Percentiles rank a stretch among this genome's conserved stretches.
These are phyloP conservation scores for Rubus idaeus DNA, from an alignment of 306 rosid species.

Conservation along the genomic window DNA sequence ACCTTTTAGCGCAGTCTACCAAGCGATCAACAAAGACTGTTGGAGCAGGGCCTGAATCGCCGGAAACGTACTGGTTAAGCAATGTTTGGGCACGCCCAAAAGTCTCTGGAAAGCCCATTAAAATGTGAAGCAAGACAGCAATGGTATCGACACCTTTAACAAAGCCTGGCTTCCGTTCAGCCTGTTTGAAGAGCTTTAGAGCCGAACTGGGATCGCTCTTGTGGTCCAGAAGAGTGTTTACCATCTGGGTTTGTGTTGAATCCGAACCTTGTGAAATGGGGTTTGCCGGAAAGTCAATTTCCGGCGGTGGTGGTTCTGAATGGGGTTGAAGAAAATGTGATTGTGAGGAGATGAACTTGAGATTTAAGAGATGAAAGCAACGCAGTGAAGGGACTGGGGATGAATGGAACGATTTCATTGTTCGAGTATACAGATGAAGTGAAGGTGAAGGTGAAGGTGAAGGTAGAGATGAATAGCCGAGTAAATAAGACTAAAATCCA, in stretches of 20 bases:
- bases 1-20: conserved; percentile 43
- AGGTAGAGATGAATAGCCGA: too few relatives aligned
- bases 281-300: not conserved
- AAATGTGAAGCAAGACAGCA: conserved; percentile 59
- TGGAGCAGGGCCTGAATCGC: conserved; percentile 38
- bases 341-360: not conserved
- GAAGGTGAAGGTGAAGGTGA: too few relatives aligned
- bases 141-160: conserved; percentile 38
- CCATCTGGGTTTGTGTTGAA: conserved; percentile 13
- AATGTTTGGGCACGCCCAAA: conserved; percentile 15
- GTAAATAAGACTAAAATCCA: too few relatives aligned
- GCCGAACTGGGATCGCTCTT: conserved; percentile 48
- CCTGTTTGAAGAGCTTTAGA: conserved; percentile 39
- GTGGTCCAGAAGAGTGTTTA: conserved; percentile 46
- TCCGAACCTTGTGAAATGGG: not conserved
- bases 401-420: not conserved
- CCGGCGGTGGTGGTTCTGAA: not conserved
- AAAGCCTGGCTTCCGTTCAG: conserved; percentile 35
- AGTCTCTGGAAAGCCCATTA: conserved; percentile 30
- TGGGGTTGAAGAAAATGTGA: not conserved
- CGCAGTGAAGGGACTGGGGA: not conserved
- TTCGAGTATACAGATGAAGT: too few relatives aligned
- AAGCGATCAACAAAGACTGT: conserved; percentile 36
- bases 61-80: conserved; percentile 41
- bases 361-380: not conserved